phyloP scores from a whole-genome alignment of 2,329 filamentous ascomycete genomes.

The Cercospora sp. region DNA sequence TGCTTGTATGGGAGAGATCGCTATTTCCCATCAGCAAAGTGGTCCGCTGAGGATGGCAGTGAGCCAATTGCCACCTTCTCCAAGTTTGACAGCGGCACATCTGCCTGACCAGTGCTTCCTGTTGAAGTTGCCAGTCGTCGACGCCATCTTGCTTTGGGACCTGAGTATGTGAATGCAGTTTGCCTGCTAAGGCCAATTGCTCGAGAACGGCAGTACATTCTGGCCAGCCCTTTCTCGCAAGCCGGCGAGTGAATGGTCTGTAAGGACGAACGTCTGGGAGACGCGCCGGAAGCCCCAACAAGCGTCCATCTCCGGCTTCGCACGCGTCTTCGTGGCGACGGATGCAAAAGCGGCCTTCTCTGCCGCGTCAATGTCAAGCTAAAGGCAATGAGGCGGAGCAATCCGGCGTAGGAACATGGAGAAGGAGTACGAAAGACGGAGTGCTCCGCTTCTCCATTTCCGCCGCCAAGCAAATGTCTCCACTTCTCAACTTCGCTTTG shows the following conservation, averaged over 20 bases:
- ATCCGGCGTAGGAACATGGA: background rate
- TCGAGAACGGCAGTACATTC: background rate
- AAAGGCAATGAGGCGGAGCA: background rate
- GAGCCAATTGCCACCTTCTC: constrained; percentile 1
- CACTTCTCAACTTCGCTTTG: background rate
- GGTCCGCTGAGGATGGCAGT: background rate
- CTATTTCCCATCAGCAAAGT: background rate
- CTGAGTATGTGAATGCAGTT: background rate
- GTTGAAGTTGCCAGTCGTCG: background rate
- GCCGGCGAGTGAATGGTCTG: background rate
- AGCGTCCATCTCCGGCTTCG: background rate
- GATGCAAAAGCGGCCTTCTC: background rate
- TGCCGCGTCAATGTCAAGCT: background rate
- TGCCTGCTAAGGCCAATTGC: background rate
- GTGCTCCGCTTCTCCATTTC: background rate
- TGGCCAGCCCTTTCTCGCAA: background rate
- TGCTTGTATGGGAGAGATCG: constrained; percentile 7
- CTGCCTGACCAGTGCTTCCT: background rate
- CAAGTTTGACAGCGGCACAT: constrained; percentile 2
- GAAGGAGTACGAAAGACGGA: background rate
- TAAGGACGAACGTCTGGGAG: background rate
- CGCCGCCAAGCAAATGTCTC: background rate
- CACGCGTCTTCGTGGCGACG: background rate
- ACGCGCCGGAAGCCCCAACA: background rate
- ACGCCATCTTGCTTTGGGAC: background rate